phyloP scores from a whole-genome alignment of 106 monocot species.

The Acorus gramineus region DNA sequence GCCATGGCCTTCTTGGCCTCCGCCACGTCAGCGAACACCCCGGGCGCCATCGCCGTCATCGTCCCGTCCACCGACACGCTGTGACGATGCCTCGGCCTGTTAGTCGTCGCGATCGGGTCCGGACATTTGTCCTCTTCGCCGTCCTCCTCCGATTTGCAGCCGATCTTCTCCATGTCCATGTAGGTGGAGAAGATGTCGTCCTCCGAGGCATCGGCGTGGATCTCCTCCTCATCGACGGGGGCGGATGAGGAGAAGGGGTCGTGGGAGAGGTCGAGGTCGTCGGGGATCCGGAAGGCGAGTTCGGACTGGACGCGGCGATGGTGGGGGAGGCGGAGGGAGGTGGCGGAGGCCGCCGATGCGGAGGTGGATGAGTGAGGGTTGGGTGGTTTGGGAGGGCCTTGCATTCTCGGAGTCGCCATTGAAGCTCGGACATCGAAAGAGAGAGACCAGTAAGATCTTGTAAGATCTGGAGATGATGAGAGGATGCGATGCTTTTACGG shows the following conservation, averaged over 20 bases:
- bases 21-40: slow-evolving; percentile 42
- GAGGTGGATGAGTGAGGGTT: no score
- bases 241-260: slow-evolving; percentile 11
- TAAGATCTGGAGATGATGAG: no score
- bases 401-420: no score
- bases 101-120: no score
- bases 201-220: slow-evolving; percentile 7
- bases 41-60: slow-evolving; percentile 23
- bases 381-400: neutral
- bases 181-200: slow-evolving; percentile 40
- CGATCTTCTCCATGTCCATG: slow-evolving; percentile 58
- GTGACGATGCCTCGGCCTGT: slow-evolving; percentile 54
- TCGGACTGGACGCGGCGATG: slow-evolving; percentile 47
- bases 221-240: slow-evolving; percentile 25
- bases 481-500: no score
- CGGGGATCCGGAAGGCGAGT: slow-evolving; percentile 31
- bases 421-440: no score
- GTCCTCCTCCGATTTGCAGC: slow-evolving; percentile 22
- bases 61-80: slow-evolving; percentile 63
- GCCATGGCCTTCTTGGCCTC: slow-evolving; percentile 96
- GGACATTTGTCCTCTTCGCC: neutral
- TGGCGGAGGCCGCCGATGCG: neutral
- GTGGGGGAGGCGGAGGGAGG: slow-evolving; percentile 9
- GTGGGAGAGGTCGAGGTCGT: slow-evolving; percentile 18
- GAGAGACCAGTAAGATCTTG: no score